Evolutionary conservation across 495 filamentous ascomycete genomes (phyloP), one percentile per base, ranked within the genome.

Genomic region (Letharia lupina): DNA sequence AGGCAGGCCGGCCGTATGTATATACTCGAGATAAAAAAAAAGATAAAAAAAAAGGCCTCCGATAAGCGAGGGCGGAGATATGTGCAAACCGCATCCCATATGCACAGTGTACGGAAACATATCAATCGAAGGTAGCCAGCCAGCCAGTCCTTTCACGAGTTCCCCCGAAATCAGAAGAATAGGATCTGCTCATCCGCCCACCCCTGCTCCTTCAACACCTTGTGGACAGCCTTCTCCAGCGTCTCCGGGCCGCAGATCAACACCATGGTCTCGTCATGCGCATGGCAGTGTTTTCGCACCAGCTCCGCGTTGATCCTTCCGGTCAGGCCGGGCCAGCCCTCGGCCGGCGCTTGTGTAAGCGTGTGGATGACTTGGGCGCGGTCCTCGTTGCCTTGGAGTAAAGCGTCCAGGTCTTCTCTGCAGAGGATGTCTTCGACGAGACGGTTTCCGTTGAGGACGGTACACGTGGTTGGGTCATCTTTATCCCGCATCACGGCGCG

Each of bases 361-460:
- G 88, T 88, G 71, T 96, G 86, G 9, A 94, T 71, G 15, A 98
- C 68, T 62, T 80, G 81, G 65, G 85, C 92, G 68, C 80, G 80
- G n/a, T 79, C 75, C 47, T 72, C 72, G 56, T 85, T 84, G 4
- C 72, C 73, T 37, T 70, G 74, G 12, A 77, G 81, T 69, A 91
- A 79, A 1, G 59, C 75, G 70, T 95, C 91, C 3, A 96, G 78
- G 48, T 94, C 91, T n/a, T 83, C 77, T 62, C 81, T 83, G 69
- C 90, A 91, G 0, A 98, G 78, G 50, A 98, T 96, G 76, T 98
- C 93, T 67, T 89, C 89, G 65, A 90, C 83, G 39, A 82, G 74
- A 58, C 91, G 75, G 71, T 97, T 98, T 0, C 92, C 91, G 71
- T 96, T 81, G 1, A 97, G 77, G 0, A 98, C 82, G 13, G 89